Evolutionary conservation across 177 flowering plant species (phyloP), one percentile per base, ranked within the genome.

Genomic region (Vitis hybrid): DNA sequence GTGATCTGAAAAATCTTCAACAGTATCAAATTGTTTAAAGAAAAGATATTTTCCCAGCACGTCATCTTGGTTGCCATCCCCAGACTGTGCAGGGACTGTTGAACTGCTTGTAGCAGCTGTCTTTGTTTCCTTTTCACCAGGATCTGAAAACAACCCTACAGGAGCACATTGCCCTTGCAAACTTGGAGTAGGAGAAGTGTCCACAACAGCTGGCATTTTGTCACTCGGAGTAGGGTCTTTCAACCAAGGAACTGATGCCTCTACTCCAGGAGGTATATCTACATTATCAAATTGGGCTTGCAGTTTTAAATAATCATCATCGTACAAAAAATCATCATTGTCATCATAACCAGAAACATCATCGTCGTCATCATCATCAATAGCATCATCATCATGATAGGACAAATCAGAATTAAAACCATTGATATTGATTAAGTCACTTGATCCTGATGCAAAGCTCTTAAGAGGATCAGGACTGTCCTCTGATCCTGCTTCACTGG

Each of bases 261-360:
- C 88, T 23, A 85, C 83, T 11, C 88, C 88, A 69, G 88, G 71
- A 67, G 88, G 88, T 71, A 82, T 73, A 71, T 85, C 79, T 68
- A 81, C 83, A 72, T 79, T 80, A 65, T 85, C 88, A 71, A 82
- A 85, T 55, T 79, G 80, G 59, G 83, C 74, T 64, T 82, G 88
- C 81, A 82, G 23, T 18, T 48, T 55, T 18, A 14, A 15, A 75
- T 80, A 82, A 32, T 77, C 75, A 71, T 76, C 81, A 17, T 75
- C 80, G 39, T 56, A 56, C 9, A 74, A 1, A 54, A 60, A 73
- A 56, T 75, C 70, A 65, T 76, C 84, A 69, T 71, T 59, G 19
- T 73, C 70, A 57, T 67, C 70, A 68, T 70, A 60, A 45, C 68
- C 76, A 65, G 72, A 72, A 66, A 1, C 32, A 56, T 70, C 59